Percentiles rank a stretch among this genome's conserved stretches.
These are phyloP conservation scores for Colletotrichum paranaense DNA, from an alignment of 2,329 filamentous ascomycete genomes.

Conservation along the genomic window DNA sequence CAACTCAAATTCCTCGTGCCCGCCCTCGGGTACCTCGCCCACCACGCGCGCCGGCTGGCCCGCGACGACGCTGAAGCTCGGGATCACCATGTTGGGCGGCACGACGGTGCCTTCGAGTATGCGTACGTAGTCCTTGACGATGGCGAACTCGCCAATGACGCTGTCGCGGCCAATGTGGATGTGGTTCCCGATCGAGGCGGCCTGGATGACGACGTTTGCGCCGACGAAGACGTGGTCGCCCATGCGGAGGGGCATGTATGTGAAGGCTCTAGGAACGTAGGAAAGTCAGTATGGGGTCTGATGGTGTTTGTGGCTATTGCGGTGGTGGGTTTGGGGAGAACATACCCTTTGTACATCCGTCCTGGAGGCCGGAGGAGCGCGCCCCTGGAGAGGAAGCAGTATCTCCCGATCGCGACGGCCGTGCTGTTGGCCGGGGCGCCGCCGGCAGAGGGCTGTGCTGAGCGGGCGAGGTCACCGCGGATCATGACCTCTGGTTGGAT, in stretches of 20 bases:
- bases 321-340: neutral
- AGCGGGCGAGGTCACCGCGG: constrained; percentile 84
- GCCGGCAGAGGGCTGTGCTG: constrained; percentile 57
- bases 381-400: constrained; percentile 86
- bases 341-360: constrained; percentile 79
- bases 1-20: constrained; percentile 72
- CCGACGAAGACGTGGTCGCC: constrained; percentile 96
- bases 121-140: constrained; percentile 93
- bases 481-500: constrained; percentile 96
- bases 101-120: constrained; percentile 88
- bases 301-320: too few relatives aligned
- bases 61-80: constrained; percentile 91
- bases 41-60: constrained; percentile 83
- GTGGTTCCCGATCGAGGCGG: constrained; percentile 84
- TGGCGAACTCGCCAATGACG: constrained; percentile 85
- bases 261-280: constrained; percentile 63
- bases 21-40: constrained; percentile 82
- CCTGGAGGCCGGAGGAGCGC: constrained; percentile 86
- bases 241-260: constrained; percentile 90
- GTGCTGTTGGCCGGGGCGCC: constrained; percentile 63
- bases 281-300: neutral
- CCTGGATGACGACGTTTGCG: constrained; percentile 79
- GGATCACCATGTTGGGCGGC: constrained; percentile 89
- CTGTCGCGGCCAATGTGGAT: constrained; percentile 85
- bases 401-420: constrained; percentile 89